Conservation (phyloP, 2,329 filamentous ascomycete genomes). For the Talaromyces sp. region DNA sequence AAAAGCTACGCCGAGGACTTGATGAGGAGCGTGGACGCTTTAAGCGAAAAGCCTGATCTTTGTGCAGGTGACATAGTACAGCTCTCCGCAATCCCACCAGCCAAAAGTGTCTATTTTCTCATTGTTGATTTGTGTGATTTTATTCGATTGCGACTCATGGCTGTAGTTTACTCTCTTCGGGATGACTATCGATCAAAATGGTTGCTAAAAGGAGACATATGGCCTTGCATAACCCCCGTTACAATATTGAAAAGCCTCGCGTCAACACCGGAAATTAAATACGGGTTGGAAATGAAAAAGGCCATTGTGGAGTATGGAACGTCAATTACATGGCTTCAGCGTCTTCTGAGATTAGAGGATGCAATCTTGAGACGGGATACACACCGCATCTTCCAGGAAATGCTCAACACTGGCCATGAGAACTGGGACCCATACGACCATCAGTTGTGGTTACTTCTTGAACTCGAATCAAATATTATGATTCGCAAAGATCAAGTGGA, state of each 20-base stretch:
- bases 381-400: constrained; percentile 38
- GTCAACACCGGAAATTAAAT: constrained; percentile 20
- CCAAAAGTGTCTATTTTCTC: background rate
- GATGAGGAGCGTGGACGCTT: constrained; percentile 30
- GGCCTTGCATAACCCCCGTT: constrained; percentile 36
- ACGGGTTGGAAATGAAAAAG: constrained; percentile 31
- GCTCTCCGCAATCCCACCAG: background rate
- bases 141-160: background rate
- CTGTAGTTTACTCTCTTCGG: background rate
- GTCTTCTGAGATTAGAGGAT: constrained; percentile 38
- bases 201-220: constrained; percentile 21
- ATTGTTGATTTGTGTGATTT: background rate
- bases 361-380: constrained; percentile 23
- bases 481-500: constrained; percentile 58
- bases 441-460: constrained; percentile 61
- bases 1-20: constrained; percentile 35
- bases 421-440: constrained; percentile 52
- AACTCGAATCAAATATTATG: constrained; percentile 60
- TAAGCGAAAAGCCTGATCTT: constrained; percentile 11
- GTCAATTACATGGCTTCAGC: constrained; percentile 37
- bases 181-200: background rate
- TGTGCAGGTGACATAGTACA: background rate
- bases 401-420: constrained; percentile 44
- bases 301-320: constrained; percentile 35
- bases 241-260: constrained; percentile 41